Evolutionary conservation across 495 filamentous ascomycete genomes (phyloP).

Genomic region (Cladorrhinum samala): DNA sequence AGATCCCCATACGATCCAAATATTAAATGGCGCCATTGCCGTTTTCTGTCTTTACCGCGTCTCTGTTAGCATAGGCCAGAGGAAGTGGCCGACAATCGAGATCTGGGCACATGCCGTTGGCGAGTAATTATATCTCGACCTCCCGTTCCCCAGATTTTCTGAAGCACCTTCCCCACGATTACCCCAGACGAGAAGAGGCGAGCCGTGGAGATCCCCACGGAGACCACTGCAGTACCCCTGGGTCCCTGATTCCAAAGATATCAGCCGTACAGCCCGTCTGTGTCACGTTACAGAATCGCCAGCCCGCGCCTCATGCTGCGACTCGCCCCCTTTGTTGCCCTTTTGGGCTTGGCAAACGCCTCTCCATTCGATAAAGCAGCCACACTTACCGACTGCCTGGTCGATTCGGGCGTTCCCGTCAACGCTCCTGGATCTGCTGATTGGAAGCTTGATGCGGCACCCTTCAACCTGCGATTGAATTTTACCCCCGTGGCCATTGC

Average conservation of each 20-base stretch:
- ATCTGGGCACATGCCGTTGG: conserved; percentile 6
- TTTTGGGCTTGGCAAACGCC: conserved; percentile 20
- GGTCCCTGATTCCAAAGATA: conserved; percentile 1
- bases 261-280: conserved; percentile 2
- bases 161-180: conserved; percentile 15
- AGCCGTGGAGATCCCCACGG: conserved; percentile 15
- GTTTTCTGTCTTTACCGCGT: conserved; percentile 10
- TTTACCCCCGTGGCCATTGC: conserved; percentile 37
- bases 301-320: conserved; percentile 11
- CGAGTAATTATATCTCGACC: conserved; percentile 23
- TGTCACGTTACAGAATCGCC: conserved; percentile 15
- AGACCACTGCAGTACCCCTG: background rate
- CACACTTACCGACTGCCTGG: conserved; percentile 35
- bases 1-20: conserved; percentile 23
- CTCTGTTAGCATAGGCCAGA: conserved; percentile 6
- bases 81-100: conserved; percentile 9
- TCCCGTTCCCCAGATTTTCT: conserved; percentile 27
- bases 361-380: conserved; percentile 22
- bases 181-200: conserved; percentile 11
- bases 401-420: conserved; percentile 25
- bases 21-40: conserved; percentile 14
- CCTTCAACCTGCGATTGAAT: conserved; percentile 36
- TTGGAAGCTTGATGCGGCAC: conserved; percentile 35
- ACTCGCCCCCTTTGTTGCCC: conserved; percentile 13
- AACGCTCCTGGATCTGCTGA: conserved; percentile 29